Evolutionary conservation across 768 basidiomycete species (phyloP).

Genomic region (Astraeus odoratus): DNA sequence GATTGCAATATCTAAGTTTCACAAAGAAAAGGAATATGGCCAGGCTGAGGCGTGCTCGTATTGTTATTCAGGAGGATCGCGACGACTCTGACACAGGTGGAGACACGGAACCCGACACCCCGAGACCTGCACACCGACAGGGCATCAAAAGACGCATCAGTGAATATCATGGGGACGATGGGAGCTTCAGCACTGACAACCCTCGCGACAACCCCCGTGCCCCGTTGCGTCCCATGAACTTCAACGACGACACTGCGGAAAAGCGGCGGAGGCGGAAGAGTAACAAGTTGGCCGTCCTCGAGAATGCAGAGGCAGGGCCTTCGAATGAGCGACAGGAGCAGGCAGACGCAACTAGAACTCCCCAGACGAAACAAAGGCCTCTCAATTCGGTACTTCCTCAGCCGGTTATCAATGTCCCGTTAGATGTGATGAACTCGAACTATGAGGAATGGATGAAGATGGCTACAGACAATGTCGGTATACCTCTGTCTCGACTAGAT

Average conservation of each 20-base stretch:
- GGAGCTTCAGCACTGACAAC: slow-evolving; percentile 30
- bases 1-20: background rate
- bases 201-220: slow-evolving; percentile 40
- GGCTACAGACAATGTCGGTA: slow-evolving; percentile 92
- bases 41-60: slow-evolving; percentile 16
- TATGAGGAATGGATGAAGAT: slow-evolving; percentile 99
- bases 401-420: slow-evolving; percentile 51
- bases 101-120: slow-evolving; percentile 29
- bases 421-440: slow-evolving; percentile 86
- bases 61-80: slow-evolving; percentile 7
- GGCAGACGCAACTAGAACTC: slow-evolving; percentile 36
- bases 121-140: slow-evolving; percentile 17
- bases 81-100: slow-evolving; percentile 17
- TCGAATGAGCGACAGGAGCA: slow-evolving; percentile 40
- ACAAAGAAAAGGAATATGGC: slow-evolving; percentile 14
- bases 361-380: slow-evolving; percentile 49
- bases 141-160: slow-evolving; percentile 35
- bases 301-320: slow-evolving; percentile 51
- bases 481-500: slow-evolving; percentile 3
- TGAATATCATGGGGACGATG: slow-evolving; percentile 39
- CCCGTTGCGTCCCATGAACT: slow-evolving; percentile 32
- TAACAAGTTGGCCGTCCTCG: slow-evolving; percentile 53
- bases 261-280: slow-evolving; percentile 79
- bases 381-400: slow-evolving; percentile 54
- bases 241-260: slow-evolving; percentile 85